phyloP scores from a whole-genome alignment of 768 basidiomycete species.

The Rhizopogon roseolus region DNA sequence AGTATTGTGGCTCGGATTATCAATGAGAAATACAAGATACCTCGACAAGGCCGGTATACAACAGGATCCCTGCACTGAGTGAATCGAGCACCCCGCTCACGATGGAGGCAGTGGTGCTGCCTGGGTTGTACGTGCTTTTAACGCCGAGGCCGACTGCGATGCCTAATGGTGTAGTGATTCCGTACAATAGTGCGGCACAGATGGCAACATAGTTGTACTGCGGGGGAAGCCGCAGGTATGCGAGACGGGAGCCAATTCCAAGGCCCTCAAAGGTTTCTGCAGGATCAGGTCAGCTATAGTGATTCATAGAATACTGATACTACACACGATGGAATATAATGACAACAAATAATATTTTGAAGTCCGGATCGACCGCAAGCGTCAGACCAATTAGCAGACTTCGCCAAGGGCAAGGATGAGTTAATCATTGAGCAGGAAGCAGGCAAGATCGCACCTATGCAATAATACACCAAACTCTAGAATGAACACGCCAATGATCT shows the following conservation, averaged over 20 bases:
- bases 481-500: slow-evolving; percentile 84
- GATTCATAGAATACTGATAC: neutral
- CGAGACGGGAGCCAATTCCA: slow-evolving; percentile 87
- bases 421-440: neutral
- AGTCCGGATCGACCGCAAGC: slow-evolving; percentile 79
- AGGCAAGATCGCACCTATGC: slow-evolving; percentile 49
- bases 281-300: slow-evolving; percentile 1
- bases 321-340: slow-evolving; percentile 86
- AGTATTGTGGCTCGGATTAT: neutral
- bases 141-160: slow-evolving; percentile 82
- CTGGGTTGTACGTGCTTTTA: slow-evolving; percentile 76
- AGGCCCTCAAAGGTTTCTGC: slow-evolving; percentile 92
- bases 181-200: slow-evolving; percentile 60
- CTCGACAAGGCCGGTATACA: slow-evolving; percentile 87
- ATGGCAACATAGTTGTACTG: slow-evolving; percentile 55
- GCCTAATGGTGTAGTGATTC: slow-evolving; percentile 80
- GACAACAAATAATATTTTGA: slow-evolving; percentile 86
- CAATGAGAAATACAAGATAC: slow-evolving; percentile 29
- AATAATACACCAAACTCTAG: slow-evolving; percentile 92
- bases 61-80: slow-evolving; percentile 79
- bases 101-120: slow-evolving; percentile 67
- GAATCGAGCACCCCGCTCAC: slow-evolving; percentile 85
- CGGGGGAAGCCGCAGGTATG: slow-evolving; percentile 59
- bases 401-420: neutral
- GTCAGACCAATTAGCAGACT: slow-evolving; percentile 88